Base-by-base conservation (phyloP, 2,329 filamentous ascomycete species). In the Ascomycota sp. region DNA sequence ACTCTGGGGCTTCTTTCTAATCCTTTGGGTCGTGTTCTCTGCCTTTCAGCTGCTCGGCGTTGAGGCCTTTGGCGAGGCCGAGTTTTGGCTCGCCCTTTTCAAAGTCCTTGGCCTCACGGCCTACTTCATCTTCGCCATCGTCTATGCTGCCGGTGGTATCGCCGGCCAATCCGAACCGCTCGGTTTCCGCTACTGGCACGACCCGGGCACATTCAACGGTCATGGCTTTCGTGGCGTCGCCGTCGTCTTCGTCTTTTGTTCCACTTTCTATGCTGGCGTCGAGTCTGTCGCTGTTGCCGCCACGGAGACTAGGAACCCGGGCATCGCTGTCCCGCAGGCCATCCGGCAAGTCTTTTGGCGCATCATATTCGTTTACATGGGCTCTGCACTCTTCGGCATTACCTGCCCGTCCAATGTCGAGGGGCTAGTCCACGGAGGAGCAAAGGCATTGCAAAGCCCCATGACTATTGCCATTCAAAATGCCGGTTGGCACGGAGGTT, bases 81-180 rank as follows among this genome's bases (percentile, higher is more conserved):
- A 86, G 44, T 82, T 83, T 43, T 83, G 76, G 75, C 65, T 83
- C 33, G 73, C 76, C 1, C 60, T 75, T 11, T 52, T 82, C 44
- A 85, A 85, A 44, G 62, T 83, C 5, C 46, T 72, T 3, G 74
- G 75, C 1, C 54, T 83, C 2, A 53, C 76, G 2, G 75, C 75
- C 1, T 80, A 76, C 48, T 78, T 79, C 47, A 56, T 83, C 38
- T 80, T 82, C 41, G 65, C 74, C 29, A 75, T 81, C 34, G 56
- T 81, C 33, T 77, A 81, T 39, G 69, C 73, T 1, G 62, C 73
- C 1, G 76, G 71, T 2, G 75, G 75, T n/a, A 47, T 75, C 8
- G 52, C 63, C 8, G 73, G 74, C 6, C 53, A 58, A n/a, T 41
- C 44, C 2, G 63, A 69, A 10, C 55, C 57, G 27, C 54, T 81